Evolutionary conservation across 2,329 filamentous ascomycete genomes (phyloP).

Genomic region (Ilyonectria sp.): DNA sequence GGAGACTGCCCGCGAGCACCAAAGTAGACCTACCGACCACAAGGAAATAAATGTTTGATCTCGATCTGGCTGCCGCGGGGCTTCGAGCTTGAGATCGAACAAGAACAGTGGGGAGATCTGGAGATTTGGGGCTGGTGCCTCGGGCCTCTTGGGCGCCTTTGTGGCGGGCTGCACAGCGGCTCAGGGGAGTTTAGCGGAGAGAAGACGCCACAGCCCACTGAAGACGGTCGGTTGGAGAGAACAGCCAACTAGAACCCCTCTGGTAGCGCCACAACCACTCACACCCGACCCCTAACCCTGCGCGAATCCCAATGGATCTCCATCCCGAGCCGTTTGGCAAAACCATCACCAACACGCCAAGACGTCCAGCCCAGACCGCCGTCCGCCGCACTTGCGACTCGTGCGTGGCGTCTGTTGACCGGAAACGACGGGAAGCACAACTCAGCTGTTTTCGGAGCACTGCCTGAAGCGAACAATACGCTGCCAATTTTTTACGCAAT

Average conservation of each 20-base stretch:
- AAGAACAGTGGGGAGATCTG: neutral
- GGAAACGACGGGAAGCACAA: neutral
- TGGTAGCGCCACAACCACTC: constrained; percentile 2
- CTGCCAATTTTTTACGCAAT: constrained; percentile 41
- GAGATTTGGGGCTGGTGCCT: neutral
- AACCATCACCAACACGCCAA: constrained; percentile 25
- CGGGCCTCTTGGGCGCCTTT: neutral
- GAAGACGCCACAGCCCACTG: constrained; percentile 2
- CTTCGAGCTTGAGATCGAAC: neutral
- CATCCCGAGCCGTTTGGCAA: constrained; percentile 8
- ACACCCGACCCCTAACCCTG: neutral
- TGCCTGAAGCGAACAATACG: constrained; percentile 12
- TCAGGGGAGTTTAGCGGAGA: neutral
- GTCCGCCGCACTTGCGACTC: constrained; percentile 11
- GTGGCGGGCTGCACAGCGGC: neutral
- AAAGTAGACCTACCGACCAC: neutral
- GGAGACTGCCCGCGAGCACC: neutral
- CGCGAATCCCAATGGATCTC: neutral
- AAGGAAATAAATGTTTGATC: neutral
- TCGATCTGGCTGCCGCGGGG: neutral
- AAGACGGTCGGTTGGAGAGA: too few species aligned
- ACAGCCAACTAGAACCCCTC: neutral
- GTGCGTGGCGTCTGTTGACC: constrained; percentile 8
- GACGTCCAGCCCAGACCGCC: constrained; percentile 21
- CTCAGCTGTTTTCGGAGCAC: constrained; percentile 1